These are phyloP conservation scores for Borealophlyctis nickersoniae DNA, from an alignment of 192 early-diverging fungal species.

Conservation along the genomic window DNA sequence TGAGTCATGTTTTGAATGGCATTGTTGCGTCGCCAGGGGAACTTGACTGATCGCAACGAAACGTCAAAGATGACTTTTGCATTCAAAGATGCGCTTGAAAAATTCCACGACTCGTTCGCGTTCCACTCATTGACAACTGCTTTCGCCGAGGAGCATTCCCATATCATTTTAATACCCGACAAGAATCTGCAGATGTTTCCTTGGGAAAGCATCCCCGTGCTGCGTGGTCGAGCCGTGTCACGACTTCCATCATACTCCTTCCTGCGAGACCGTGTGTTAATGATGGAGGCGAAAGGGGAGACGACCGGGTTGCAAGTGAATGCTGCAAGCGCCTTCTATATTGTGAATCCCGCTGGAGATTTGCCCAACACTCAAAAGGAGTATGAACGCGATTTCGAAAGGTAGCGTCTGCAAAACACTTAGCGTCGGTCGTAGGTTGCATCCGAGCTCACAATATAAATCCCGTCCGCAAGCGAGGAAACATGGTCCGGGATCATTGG, in stretches of 20 bases:
- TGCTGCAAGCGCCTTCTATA: slow-evolving; percentile 58
- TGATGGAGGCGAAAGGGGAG: slow-evolving; percentile 3
- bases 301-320: slow-evolving; percentile 25
- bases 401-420: background rate
- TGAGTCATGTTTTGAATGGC: slow-evolving; percentile 16
- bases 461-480: slow-evolving; percentile 18
- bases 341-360: slow-evolving; percentile 91
- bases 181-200: slow-evolving; percentile 81
- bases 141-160: slow-evolving; percentile 32
- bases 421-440: slow-evolving; percentile 14
- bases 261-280: slow-evolving; percentile 56
- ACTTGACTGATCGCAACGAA: slow-evolving; percentile 2
- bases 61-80: slow-evolving; percentile 20
- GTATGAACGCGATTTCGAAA: slow-evolving; percentile 61
- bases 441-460: background rate
- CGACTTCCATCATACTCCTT: slow-evolving; percentile 77
- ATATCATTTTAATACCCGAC: slow-evolving; percentile 83
- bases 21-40: slow-evolving; percentile 14
- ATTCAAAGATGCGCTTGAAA: slow-evolving; percentile 25
- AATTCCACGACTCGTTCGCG: slow-evolving; percentile 21
- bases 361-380: slow-evolving; percentile 74
- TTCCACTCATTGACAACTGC: background rate
- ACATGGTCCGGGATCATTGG: slow-evolving; percentile 77
- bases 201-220: slow-evolving; percentile 79
- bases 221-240: slow-evolving; percentile 71